These are phyloP conservation scores for Dothidotthia symphoricarpi DNA, from an alignment of 2,329 filamentous ascomycete species.

Conservation along the genomic window DNA sequence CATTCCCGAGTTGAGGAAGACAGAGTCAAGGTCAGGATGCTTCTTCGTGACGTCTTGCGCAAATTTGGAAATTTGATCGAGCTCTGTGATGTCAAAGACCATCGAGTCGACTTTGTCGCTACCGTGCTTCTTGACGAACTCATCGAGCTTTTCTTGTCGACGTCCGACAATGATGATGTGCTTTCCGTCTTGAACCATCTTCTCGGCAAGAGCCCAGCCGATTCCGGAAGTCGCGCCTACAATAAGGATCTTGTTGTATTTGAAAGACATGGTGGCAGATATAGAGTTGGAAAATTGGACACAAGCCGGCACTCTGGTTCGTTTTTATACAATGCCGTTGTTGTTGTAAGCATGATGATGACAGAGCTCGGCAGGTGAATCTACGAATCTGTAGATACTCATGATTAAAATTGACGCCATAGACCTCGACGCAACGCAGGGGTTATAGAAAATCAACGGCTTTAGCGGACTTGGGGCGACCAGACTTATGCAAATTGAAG, in stretches of 20 bases:
- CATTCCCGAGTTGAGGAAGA: constrained; percentile 56
- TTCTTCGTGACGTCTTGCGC: constrained; percentile 43
- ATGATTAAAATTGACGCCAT: too few species aligned
- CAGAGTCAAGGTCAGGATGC: constrained; percentile 53
- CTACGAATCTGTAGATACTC: too few species aligned
- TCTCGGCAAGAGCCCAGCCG: constrained; percentile 51
- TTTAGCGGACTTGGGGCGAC: too few species aligned
- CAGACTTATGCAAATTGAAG: too few species aligned
- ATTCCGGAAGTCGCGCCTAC: constrained; percentile 56
- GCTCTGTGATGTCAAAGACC: constrained; percentile 53
- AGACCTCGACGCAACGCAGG: too few species aligned
- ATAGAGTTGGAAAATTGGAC: not conserved
- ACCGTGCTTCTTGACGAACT: constrained; percentile 49
- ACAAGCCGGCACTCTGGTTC: too few species aligned
- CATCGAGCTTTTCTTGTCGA: constrained; percentile 52
- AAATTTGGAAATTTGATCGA: constrained; percentile 50
- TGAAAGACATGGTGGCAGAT: constrained; percentile 42
- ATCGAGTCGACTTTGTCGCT: constrained; percentile 47
- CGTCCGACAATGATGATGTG: constrained; percentile 52
- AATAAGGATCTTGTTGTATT: constrained; percentile 55
- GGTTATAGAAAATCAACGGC: too few species aligned
- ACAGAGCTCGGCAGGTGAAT: too few species aligned
- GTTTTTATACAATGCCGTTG: too few species aligned
- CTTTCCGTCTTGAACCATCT: constrained; percentile 49
- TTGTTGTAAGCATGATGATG: too few species aligned